A percentile compares a stretch with the other conserved stretches of the same genome.
Conservation (phyloP, 805 yeast genomes). For the Candida vartiovaarae region DNA sequence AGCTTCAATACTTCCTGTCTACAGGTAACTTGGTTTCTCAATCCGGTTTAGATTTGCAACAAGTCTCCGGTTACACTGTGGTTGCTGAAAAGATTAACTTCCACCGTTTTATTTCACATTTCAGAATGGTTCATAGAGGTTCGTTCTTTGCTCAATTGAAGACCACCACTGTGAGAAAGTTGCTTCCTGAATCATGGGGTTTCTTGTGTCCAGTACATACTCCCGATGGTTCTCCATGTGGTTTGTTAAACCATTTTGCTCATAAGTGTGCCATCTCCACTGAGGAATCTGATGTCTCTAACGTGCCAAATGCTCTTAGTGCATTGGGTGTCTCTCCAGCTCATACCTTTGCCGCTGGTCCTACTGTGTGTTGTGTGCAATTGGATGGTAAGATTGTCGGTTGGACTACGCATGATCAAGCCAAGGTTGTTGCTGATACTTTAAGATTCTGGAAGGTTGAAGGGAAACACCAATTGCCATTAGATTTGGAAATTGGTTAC, state of each 20-base stretch:
- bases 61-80: conserved; percentile 95
- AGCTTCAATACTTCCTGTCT: conserved; percentile 87
- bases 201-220: conserved; percentile 98
- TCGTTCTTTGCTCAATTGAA: conserved; percentile 97
- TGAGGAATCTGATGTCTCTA: conserved; percentile 60
- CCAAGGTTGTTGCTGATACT: conserved; percentile 80
- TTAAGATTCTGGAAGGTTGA: conserved; percentile 89
- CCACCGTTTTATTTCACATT: conserved; percentile 95
- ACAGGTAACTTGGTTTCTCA: conserved; percentile 97
- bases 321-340: conserved; percentile 79
- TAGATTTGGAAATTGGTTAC: conserved; percentile 85
- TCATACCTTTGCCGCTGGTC: conserved; percentile 80
- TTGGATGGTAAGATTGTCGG: conserved; percentile 89
- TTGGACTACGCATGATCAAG: conserved; percentile 89
- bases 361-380: conserved; percentile 83
- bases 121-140: conserved; percentile 99
- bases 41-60: conserved; percentile 96
- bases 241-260: conserved; percentile 91
- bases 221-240: conserved; percentile 99
- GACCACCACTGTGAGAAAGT: conserved; percentile 93
- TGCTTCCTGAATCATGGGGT: conserved; percentile 98
- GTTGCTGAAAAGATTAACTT: conserved; percentile 98
- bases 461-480: conserved; percentile 69
- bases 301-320: conserved; percentile 58
- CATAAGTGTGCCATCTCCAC: conserved; percentile 92